A percentile compares a stretch with the other conserved stretches of the same genome.
These are phyloP conservation scores for Tagetes erecta DNA, from an alignment of 129 eudicot species.

Conservation along the genomic window DNA sequence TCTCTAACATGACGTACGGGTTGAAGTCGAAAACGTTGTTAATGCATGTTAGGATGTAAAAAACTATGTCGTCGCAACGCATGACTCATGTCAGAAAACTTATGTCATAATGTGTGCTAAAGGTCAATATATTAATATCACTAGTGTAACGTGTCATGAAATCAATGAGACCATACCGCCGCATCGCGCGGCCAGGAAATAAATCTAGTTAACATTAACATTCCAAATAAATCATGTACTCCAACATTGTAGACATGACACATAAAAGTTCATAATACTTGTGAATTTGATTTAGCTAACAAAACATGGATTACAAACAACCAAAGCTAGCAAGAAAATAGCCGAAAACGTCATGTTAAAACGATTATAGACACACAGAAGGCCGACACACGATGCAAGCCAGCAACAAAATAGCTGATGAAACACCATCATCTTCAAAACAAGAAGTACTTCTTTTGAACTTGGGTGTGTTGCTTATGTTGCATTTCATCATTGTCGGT, in stretches of 20 bases:
- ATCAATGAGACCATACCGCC: too few species aligned
- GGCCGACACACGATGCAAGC: conserved; percentile 68
- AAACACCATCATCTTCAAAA: conserved; percentile 72
- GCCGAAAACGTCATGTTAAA: conserved; percentile 5
- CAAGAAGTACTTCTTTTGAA: conserved; percentile 70
- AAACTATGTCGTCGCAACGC: too few species aligned
- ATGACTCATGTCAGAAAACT: too few species aligned
- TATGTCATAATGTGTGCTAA: too few species aligned
- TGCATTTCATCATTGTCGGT: conserved; percentile 47
- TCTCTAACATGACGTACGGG: too few species aligned
- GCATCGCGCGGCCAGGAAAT: too few species aligned
- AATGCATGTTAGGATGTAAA: too few species aligned
- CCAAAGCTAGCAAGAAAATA: conserved; percentile 31
- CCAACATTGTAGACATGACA: neutral
- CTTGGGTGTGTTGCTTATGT: conserved; percentile 66
- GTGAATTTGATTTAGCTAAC: conserved; percentile 5
- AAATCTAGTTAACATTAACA: too few species aligned
- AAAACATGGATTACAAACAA: conserved; percentile 17
- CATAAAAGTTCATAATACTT: neutral
- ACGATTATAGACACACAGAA: conserved; percentile 16
- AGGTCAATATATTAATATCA: too few species aligned
- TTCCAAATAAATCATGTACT: too few species aligned
- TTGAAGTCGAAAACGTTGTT: too few species aligned
- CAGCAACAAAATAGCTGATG: conserved; percentile 68
- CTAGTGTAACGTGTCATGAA: too few species aligned